Evolutionary conservation across 805 yeast genomes (phyloP), one percentile per base, ranked within the genome.

Genomic region (Candida gorgasii): DNA sequence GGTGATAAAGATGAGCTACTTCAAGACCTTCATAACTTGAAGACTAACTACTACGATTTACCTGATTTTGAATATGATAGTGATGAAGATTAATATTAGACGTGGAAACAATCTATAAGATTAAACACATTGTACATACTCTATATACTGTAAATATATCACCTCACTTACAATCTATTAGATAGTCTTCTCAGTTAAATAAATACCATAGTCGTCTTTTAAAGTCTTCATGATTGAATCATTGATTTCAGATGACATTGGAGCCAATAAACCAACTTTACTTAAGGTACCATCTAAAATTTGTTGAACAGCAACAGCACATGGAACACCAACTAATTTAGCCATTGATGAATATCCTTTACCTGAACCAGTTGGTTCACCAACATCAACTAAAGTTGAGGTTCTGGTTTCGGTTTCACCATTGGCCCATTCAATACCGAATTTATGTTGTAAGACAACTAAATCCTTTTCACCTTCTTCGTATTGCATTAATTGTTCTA

Each of bases 331-430:
- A 43, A 93, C 99, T 51, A 88, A 80, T 65, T 92, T 90, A 53
- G 99, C 99, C 99, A 93, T 93, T 26, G 98, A 90, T 30, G 96
- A 85, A 82, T 92, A 93, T 47, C 90, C 89, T 48, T 79, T 72
- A 23, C 32, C 36, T 13, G 44, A 34, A 23, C 44, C 44, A 35
- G 37, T 35, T 57, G 85, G 85, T 54, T 78, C 82, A 73, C 99
- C 99, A 69, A 87, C 88, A 68, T 89, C 96, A 27, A 90, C 92
- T 62, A 93, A 75, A 46, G 99, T 93, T 15, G 97, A 86, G 45
- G 98, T 90, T 78, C 98, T 89, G 49, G 84, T 79, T 74, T 93
- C 98, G 43, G 77, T 79, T 52, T 80, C 67, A 54, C 98, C 98
- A 59, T 93, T 93, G 43, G 92, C 89, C 92, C 96, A 88, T 72